Percentiles rank a stretch among this genome's conserved stretches.
Evolutionary conservation across 768 basidiomycete genomes (phyloP).

Genomic region (Trametes coccinea): DNA sequence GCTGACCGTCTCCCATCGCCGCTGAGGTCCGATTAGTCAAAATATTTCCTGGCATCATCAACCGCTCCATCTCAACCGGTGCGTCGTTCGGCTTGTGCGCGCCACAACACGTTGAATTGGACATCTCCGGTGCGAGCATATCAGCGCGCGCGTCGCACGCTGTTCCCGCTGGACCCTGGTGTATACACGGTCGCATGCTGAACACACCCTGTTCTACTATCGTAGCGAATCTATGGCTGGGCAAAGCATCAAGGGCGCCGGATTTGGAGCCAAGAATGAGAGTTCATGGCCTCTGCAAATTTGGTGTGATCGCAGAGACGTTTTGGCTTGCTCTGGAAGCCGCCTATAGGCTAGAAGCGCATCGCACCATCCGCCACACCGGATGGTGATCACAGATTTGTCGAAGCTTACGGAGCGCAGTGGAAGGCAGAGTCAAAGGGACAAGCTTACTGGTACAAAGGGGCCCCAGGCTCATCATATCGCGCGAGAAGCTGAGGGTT

Average conservation of each 20-base stretch:
- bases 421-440: constrained; percentile 3
- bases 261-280: too few species aligned
- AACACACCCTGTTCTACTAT: not conserved
- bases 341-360: not conserved
- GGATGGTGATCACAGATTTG: constrained; percentile 16
- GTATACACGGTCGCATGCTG: not conserved
- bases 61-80: not conserved
- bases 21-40: not conserved
- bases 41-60: not conserved
- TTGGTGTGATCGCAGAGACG: constrained; percentile 2
- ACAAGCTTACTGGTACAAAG: too few species aligned
- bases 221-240: too few species aligned
- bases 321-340: not conserved
- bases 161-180: not conserved
- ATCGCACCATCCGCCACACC: not conserved
- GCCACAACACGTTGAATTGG: not conserved
- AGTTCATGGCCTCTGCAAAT: too few species aligned
- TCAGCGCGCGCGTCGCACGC: not conserved
- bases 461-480: not conserved
- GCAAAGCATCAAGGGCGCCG: too few species aligned
- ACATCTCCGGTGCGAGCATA: not conserved
- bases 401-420: constrained; percentile 7
- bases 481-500: not conserved
- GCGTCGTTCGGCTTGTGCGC: not conserved
- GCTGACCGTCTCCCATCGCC: not conserved